Evolutionary conservation across 371 early-diverging fungal genomes (phyloP).

Genomic region (Lichtheimia corymbifera): DNA sequence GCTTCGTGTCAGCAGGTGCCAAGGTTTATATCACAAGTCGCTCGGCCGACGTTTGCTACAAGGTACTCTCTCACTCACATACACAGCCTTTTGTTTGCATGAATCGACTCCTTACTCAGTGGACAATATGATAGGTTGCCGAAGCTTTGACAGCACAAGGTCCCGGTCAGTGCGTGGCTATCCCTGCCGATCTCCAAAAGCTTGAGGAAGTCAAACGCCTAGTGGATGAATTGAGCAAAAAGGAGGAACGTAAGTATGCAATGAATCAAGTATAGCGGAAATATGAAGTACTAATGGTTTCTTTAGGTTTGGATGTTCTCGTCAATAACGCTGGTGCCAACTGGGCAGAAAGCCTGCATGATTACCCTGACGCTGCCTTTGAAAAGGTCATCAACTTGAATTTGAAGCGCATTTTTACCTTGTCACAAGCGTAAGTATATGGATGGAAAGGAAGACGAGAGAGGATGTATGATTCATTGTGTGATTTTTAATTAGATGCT

Average conservation of each 20-base stretch:
- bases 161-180: constrained; percentile 69
- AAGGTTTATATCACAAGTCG: constrained; percentile 78
- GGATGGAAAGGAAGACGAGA: neutral
- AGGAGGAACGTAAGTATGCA: constrained; percentile 53
- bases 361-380: constrained; percentile 69
- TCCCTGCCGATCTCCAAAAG: constrained; percentile 79
- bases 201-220: constrained; percentile 60
- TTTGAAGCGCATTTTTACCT: constrained; percentile 74
- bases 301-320: constrained; percentile 74
- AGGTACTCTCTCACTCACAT: constrained; percentile 29
- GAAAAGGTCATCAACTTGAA: constrained; percentile 80
- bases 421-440: constrained; percentile 71
- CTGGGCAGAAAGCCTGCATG: constrained; percentile 58
- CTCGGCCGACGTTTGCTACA: constrained; percentile 59
- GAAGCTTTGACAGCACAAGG: constrained; percentile 55
- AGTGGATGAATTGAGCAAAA: constrained; percentile 54
- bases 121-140: constrained; percentile 21
- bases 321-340: constrained; percentile 88
- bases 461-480: neutral
- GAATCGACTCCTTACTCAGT: neutral
- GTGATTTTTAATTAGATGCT: constrained; percentile 33
- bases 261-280: neutral
- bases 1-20: constrained; percentile 75
- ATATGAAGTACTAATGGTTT: no score
- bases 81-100: neutral